Percentiles rank a stretch among this genome's conserved stretches.
Conservation (phyloP, 805 yeast species). For the Starmerella bombi region DNA sequence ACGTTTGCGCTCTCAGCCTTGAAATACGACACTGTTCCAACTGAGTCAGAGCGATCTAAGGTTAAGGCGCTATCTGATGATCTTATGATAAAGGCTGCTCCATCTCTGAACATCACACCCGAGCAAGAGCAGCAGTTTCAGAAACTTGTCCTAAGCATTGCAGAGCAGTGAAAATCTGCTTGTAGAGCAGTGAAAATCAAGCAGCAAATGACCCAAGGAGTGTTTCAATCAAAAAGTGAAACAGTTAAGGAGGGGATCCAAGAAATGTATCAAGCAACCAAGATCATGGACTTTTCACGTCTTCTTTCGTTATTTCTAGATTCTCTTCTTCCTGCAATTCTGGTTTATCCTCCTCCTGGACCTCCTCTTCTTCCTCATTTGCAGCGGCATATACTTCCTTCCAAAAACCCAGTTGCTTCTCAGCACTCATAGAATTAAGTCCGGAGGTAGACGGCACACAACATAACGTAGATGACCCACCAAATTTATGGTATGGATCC, state of each 20-base stretch:
- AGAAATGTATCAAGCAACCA: too few relatives aligned
- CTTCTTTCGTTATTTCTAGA: too few relatives aligned
- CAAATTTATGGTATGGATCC: slow-evolving; percentile 26
- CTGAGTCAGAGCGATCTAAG: slow-evolving; percentile 10
- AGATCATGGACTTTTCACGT: too few relatives aligned
- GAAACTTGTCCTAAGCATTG: slow-evolving; percentile 8
- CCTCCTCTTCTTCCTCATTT: background rate
- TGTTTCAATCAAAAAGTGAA: background rate
- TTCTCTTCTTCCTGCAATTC: too few relatives aligned
- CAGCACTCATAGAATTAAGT: slow-evolving; percentile 39
- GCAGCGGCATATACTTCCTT: slow-evolving; percentile 22
- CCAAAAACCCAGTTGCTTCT: slow-evolving; percentile 41
- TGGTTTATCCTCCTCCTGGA: too few relatives aligned
- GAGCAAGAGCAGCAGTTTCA: slow-evolving; percentile 17
- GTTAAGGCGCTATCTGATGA: slow-evolving; percentile 25
- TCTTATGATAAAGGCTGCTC: slow-evolving; percentile 21
- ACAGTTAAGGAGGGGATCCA: background rate
- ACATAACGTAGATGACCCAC: slow-evolving; percentile 29
- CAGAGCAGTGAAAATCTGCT: too few relatives aligned
- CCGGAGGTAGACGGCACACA: slow-evolving; percentile 70
- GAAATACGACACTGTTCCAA: slow-evolving; percentile 18
- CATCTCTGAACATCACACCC: slow-evolving; percentile 19
- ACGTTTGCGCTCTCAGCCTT: slow-evolving; percentile 21
- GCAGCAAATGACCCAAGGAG: background rate
- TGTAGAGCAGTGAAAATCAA: too few relatives aligned